Percentiles rank a stretch among this genome's conserved stretches.
These are phyloP conservation scores for Nakaseomyces kungkrabaensis DNA, from an alignment of 1,139 yeast genomes.

Conservation along the genomic window DNA sequence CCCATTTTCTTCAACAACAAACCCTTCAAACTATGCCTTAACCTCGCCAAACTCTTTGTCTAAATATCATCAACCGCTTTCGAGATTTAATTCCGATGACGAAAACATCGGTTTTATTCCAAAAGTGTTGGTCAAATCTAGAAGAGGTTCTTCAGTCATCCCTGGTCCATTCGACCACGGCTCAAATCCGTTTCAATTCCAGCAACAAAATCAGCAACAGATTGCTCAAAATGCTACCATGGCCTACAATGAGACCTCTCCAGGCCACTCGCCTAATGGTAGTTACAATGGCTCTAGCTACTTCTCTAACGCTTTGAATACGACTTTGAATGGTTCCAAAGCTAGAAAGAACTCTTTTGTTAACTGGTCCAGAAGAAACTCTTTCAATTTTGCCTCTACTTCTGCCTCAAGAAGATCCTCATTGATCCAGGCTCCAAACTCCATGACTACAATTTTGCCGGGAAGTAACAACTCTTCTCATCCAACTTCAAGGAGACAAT, in stretches of 20 bases:
- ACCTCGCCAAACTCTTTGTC: constrained; percentile 4
- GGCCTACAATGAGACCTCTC: neutral
- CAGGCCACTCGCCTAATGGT: neutral
- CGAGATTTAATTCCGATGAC: constrained; percentile 13
- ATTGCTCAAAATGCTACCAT: constrained; percentile 2
- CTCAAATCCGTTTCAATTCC: constrained; percentile 4
- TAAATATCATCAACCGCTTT: constrained; percentile 6
- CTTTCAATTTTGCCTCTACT: constrained; percentile 4
- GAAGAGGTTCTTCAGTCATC: constrained; percentile 25
- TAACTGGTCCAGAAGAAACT: constrained; percentile 7
- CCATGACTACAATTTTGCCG: neutral
- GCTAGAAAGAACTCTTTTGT: constrained; percentile 6
- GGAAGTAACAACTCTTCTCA: neutral
- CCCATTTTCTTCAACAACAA: constrained; percentile 8
- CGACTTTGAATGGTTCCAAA: neutral
- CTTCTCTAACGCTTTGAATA: neutral
- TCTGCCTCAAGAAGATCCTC: constrained; percentile 11
- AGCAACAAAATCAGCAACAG: neutral
- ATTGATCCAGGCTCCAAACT: constrained; percentile 3
- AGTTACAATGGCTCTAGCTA: neutral
- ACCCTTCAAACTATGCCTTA: neutral
- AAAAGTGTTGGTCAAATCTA: constrained; percentile 27
- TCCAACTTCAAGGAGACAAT: constrained; percentile 3
- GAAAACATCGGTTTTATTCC: constrained; percentile 29
- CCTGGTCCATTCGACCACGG: constrained; percentile 2